Evolutionary conservation across 2,329 filamentous ascomycete genomes (phyloP), one percentile per base, ranked within the genome.

Genomic region (Fusarium nurragi): DNA sequence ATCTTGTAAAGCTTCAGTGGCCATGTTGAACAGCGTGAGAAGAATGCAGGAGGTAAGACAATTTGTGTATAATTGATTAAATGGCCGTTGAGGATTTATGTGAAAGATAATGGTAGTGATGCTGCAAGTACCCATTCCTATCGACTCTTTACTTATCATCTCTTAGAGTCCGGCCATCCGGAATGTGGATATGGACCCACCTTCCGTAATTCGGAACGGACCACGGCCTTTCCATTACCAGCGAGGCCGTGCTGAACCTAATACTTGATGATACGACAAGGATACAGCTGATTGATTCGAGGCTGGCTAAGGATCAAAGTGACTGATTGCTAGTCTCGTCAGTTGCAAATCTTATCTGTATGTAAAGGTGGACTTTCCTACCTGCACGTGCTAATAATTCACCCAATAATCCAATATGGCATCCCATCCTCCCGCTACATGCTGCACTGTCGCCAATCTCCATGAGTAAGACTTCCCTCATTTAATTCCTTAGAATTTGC

Each of bases 171-270:
- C 21, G n/a, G 16, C 6, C 18, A n/a, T 14, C 54, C 44, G 39
- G 19, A 23, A 38, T 6, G 34, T 54, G 60, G 60, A 36, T 18
- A n/a, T 4, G 3, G 39, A 32, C 12, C 60, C 60, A 64, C 54
- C n/a, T 64, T 64, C 60, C 60, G 60, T 9, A 14, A 13, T 54
- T 65, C 60, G 54, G 60, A 64, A 39, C 30, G 14, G 30, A 21
- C 16, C 8, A 5, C 34, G 47, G 54, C 47, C 16, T 22, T 62
- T 62, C 58, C 58, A 30, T 6, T 13, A 3, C 26, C 26, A 30
- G 10, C 26, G 14, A 30, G 26, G 14, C 26, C 4, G 12, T 13
- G 26, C 13, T 14, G 26, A 26, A 30, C 26, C 14, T 13, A 30
- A 30, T 30, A 6, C 2, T 22, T 18, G 53, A 58, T 38, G 41